These are phyloP conservation scores for Excoecaria agallocha DNA, from an alignment of 345 rosid species.

Conservation along the genomic window DNA sequence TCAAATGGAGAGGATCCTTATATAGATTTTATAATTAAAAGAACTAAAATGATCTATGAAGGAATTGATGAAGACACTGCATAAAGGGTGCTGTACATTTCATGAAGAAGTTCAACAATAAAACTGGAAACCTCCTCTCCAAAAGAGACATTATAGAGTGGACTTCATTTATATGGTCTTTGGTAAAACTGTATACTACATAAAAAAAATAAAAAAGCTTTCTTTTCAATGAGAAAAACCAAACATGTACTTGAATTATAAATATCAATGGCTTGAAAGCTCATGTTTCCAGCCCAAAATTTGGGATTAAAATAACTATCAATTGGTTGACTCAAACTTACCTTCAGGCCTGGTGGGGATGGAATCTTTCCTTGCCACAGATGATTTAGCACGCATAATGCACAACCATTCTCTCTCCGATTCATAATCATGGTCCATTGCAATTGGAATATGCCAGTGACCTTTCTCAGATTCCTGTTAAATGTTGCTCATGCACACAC, in stretches of 20 bases:
- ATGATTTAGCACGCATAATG: conserved; percentile 37
- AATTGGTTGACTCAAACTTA: conserved; percentile 16
- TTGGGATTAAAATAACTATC: background rate
- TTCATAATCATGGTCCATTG: conserved; percentile 36
- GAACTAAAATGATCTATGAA: too few species aligned
- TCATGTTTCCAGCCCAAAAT: background rate
- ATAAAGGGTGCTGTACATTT: too few species aligned
- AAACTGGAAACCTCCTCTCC: too few species aligned
- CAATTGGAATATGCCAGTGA: conserved; percentile 69
- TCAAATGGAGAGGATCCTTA: too few species aligned
- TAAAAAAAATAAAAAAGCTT: conserved; percentile 6
- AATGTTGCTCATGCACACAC: background rate
- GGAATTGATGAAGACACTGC: too few species aligned
- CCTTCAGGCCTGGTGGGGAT: conserved; percentile 37
- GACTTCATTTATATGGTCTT: too few species aligned
- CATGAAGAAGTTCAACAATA: too few species aligned
- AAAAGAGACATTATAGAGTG: too few species aligned
- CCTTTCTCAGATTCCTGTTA: conserved; percentile 67
- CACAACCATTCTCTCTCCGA: conserved; percentile 54
- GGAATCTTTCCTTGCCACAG: conserved; percentile 12
- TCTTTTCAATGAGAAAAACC: background rate
- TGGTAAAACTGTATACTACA: background rate
- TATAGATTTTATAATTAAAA: too few species aligned
- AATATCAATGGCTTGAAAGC: background rate
- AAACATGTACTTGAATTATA: background rate